Conservation (phyloP, 2,329 filamentous ascomycete genomes). For the Pestalotiopsis sp. region DNA sequence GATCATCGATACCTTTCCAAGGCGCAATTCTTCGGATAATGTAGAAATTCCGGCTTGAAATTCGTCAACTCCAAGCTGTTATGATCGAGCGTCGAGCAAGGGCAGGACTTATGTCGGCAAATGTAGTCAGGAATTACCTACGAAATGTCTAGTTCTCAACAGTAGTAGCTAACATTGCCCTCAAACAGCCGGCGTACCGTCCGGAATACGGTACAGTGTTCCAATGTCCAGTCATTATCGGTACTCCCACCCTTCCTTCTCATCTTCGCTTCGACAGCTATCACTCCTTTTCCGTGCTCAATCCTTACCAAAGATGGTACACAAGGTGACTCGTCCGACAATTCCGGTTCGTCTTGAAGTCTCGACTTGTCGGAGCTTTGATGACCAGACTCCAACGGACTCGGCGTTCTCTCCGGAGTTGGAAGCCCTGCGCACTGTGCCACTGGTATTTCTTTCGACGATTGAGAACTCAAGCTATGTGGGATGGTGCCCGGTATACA, state of each 20-base stretch:
- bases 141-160: background rate
- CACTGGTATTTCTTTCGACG: background rate
- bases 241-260: background rate
- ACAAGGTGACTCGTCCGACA: background rate
- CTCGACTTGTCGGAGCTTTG: background rate
- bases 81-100: no score
- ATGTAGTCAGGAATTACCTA: no score
- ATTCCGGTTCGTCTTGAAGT: background rate
- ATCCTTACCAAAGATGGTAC: background rate
- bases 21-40: no score
- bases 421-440: background rate
- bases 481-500: slow-evolving; percentile 42
- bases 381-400: background rate
- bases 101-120: no score
- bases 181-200: background rate
- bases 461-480: background rate
- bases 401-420: background rate
- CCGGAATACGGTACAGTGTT: background rate
- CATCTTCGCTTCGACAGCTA: background rate
- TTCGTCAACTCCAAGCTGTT: no score
- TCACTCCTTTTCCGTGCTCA: background rate
- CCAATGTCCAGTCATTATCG: background rate
- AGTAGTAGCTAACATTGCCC: background rate
- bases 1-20: no score
- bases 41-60: no score